A percentile compares a stretch with the other conserved stretches of the same genome.
Evolutionary conservation across 495 filamentous ascomycete genomes (phyloP).

Genomic region (Penicillium alfredii): DNA sequence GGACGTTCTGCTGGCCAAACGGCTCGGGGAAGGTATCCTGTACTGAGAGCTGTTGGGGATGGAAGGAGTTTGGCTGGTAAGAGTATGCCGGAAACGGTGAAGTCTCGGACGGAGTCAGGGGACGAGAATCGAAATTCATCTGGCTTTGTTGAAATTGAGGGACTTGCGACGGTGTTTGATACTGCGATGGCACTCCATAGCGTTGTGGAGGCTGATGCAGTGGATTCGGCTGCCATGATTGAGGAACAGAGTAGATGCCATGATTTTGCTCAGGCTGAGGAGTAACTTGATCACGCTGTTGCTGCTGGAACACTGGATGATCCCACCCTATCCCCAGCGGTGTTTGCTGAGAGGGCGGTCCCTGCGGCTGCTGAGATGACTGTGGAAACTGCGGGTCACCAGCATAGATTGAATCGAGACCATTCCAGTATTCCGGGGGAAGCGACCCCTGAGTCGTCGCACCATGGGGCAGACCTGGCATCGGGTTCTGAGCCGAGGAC

Average conservation of each 20-base stretch:
- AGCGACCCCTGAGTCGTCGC: constrained; percentile 22
- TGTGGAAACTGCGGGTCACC: no score
- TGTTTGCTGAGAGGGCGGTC: constrained; percentile 7
- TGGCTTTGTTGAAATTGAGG: constrained; percentile 34
- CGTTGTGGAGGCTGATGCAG: constrained; percentile 25
- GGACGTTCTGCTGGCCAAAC: constrained; percentile 12
- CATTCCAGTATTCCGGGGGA: constrained; percentile 36
- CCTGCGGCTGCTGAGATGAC: constrained; percentile 22
- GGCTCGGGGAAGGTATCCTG: constrained; percentile 26
- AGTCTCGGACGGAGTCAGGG: constrained; percentile 26
- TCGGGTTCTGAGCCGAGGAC: constrained; percentile 29
- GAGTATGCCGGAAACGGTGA: constrained; percentile 31
- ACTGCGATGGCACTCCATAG: constrained; percentile 25
- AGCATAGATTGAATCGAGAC: constrained; percentile 32
- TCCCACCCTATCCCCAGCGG: constrained; percentile 33
- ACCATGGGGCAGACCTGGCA: constrained; percentile 30
- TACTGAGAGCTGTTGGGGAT: constrained; percentile 25
- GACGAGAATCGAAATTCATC: constrained; percentile 30
- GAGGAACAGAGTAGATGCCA: constrained; percentile 33
- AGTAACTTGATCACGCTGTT: constrained; percentile 25
- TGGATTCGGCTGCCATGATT: constrained; percentile 34
- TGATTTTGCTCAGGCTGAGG: constrained; percentile 21
- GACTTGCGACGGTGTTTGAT: constrained; percentile 21
- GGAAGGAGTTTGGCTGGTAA: constrained; percentile 29
- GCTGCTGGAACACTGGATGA: constrained; percentile 29